Conservation (phyloP, 2,329 filamentous ascomycete species). For the Blastomyces parvus region DNA sequence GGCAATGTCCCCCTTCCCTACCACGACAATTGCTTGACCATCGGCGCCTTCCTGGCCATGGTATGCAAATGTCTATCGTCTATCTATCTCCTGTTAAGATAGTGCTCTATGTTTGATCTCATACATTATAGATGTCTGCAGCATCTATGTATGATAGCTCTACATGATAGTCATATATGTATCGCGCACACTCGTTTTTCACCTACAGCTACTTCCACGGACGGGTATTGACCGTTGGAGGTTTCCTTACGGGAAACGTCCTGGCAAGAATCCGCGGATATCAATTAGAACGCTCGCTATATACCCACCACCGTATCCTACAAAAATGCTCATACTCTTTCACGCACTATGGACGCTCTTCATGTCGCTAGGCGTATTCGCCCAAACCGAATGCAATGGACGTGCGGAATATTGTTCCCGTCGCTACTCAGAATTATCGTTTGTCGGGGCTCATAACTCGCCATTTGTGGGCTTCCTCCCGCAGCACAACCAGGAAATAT, state of each 20-base stretch:
- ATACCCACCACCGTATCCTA: not conserved
- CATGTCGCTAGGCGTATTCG: slow-evolving; percentile 8
- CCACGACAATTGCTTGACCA: not conserved
- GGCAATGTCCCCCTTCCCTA: not conserved
- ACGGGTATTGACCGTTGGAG: not conserved
- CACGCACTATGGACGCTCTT: slow-evolving; percentile 6
- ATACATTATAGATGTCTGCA: not conserved
- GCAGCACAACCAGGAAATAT: slow-evolving; percentile 52
- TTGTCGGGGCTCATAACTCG: slow-evolving; percentile 56
- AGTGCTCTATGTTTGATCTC: not conserved
- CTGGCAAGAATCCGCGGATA: not conserved
- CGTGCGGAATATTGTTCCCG: slow-evolving; percentile 47
- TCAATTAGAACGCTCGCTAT: not conserved
- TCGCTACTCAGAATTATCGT: slow-evolving; percentile 51
- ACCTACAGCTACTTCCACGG: not conserved
- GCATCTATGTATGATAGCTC: not conserved
- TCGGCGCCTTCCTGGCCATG: not conserved
- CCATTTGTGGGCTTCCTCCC: slow-evolving; percentile 51
- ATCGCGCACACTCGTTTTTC: not conserved
- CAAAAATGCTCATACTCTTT: slow-evolving; percentile 7
- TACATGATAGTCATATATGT: not conserved
- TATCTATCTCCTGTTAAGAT: not conserved
- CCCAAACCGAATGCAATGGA: slow-evolving; percentile 46
- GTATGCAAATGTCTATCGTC: not conserved
- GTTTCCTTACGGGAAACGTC: not conserved